phyloP scores from a whole-genome alignment of 176 grass and related monocot genomes.

The Rhynchospora tenuis region DNA sequence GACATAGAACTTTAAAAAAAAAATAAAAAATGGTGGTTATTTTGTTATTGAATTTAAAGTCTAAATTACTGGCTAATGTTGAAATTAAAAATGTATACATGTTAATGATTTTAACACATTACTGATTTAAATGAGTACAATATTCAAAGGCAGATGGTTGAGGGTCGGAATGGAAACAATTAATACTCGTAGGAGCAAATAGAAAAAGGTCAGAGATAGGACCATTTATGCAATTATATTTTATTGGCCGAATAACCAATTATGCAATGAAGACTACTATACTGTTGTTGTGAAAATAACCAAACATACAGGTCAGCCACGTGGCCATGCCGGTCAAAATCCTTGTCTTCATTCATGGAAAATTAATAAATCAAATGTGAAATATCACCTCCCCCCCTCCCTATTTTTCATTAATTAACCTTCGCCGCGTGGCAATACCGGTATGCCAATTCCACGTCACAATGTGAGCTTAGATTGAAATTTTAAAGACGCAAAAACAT shows the following conservation, averaged over 20 bases:
- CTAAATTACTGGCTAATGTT: too few relatives aligned
- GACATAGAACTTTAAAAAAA: too few relatives aligned
- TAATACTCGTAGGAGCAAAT: background rate
- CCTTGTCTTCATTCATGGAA: background rate
- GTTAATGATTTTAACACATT: too few relatives aligned
- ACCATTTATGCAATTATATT: background rate
- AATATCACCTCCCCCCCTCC: background rate
- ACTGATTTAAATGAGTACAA: too few relatives aligned
- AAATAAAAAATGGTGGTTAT: too few relatives aligned
- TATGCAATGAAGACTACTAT: background rate
- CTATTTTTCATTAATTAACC: background rate
- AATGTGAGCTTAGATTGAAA: background rate
- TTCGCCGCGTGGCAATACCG: background rate
- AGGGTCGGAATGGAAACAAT: background rate
- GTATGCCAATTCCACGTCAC: background rate
- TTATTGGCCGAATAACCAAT: background rate
- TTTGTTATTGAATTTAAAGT: too few relatives aligned
- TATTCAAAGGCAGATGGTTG: too few relatives aligned
- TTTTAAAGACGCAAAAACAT: background rate
- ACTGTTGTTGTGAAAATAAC: background rate
- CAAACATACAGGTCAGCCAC: slow-evolving; percentile 2
- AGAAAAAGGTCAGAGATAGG: background rate
- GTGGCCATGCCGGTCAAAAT: background rate
- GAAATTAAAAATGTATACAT: too few relatives aligned
- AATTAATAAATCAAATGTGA: background rate